Conservation (phyloP, 306 rosid genomes). For the Hylodesmum podocarpum region DNA sequence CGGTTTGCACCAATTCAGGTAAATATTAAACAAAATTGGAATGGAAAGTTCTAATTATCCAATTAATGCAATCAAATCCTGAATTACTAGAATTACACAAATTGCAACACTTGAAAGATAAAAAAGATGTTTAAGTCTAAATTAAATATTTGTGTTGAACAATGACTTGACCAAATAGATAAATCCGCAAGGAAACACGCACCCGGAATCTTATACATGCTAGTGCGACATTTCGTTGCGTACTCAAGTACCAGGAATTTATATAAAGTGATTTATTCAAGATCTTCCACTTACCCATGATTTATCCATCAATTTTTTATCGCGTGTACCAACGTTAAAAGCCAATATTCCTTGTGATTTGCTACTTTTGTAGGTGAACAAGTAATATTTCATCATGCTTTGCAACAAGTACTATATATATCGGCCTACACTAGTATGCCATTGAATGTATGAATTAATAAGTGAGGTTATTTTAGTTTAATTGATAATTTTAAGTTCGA, state of each 20-base stretch:
- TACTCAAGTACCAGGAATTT: constrained; percentile 5
- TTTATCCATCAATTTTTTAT: neutral
- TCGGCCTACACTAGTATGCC: no score
- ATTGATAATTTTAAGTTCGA: no score
- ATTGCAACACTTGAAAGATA: no score
- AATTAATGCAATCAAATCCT: no score
- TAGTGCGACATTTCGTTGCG: constrained; percentile 30
- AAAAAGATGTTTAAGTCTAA: no score
- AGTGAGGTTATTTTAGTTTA: no score
- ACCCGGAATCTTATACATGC: neutral
- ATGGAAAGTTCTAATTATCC: no score
- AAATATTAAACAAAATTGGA: no score
- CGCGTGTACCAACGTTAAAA: neutral
- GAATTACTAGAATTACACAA: no score
- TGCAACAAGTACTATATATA: no score
- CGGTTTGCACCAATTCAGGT: no score
- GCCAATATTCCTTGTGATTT: neutral
- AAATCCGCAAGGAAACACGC: neutral
- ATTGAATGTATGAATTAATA: no score
- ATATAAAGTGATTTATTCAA: neutral
- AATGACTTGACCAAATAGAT: constrained; percentile 21
- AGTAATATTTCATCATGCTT: neutral
- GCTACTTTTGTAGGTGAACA: constrained; percentile 13
- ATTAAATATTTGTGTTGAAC: neutral
- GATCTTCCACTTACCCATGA: neutral